A percentile compares a stretch with the other conserved stretches of the same genome.
Conservation (phyloP, 495 filamentous ascomycete species). For the Lophium mytilinum region DNA sequence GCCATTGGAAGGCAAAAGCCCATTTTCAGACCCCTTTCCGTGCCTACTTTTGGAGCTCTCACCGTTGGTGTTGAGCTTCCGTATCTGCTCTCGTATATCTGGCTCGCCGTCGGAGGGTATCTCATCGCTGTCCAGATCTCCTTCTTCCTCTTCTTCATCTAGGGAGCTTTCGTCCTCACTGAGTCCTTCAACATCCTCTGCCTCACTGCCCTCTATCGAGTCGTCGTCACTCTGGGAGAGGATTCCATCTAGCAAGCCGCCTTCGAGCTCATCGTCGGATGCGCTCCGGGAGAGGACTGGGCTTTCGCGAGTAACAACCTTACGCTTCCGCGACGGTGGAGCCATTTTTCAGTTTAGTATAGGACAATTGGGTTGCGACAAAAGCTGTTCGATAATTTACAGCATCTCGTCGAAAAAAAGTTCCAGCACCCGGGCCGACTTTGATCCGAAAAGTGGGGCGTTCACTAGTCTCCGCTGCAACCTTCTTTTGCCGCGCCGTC, state of each 20-base stretch:
- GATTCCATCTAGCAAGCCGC: constrained; percentile 55
- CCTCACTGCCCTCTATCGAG: constrained; percentile 33
- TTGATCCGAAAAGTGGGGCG: too few relatives aligned
- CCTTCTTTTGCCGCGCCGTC: too few relatives aligned
- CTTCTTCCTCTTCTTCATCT: constrained; percentile 34
- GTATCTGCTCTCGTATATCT: constrained; percentile 28
- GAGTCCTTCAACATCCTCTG: constrained; percentile 44
- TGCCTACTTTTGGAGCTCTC: constrained; percentile 15
- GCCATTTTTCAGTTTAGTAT: constrained; percentile 9
- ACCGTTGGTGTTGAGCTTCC: constrained; percentile 23
- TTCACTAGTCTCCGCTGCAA: too few relatives aligned
- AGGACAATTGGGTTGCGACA: not conserved
- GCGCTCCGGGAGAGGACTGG: not conserved
- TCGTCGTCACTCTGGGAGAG: constrained; percentile 48
- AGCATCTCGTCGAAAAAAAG: not conserved
- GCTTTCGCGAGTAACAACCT: constrained; percentile 12
- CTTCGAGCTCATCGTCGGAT: constrained; percentile 51
- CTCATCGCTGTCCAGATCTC: constrained; percentile 48
- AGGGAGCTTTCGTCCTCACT: constrained; percentile 33
- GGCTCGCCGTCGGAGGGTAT: constrained; percentile 47
- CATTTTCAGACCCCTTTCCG: constrained; percentile 6
- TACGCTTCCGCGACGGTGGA: constrained; percentile 18
- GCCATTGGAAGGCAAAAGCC: not conserved
- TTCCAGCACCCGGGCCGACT: too few relatives aligned
- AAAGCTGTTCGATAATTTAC: not conserved